These are phyloP conservation scores for Coffea humblotiana DNA, from an alignment of 305 asterid species.

Conservation along the genomic window DNA sequence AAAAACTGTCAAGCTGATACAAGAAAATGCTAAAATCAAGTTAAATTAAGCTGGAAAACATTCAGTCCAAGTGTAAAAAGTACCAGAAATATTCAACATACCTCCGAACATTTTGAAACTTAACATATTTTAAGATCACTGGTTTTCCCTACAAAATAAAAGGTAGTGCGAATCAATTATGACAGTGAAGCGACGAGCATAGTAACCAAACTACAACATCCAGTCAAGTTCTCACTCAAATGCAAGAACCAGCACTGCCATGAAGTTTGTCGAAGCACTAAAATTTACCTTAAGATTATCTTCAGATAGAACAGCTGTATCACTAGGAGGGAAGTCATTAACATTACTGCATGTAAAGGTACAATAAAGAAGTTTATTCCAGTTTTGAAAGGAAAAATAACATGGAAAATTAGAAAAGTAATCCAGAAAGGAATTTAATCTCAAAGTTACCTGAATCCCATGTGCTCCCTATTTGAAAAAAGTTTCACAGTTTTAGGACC, in stretches of 20 bases:
- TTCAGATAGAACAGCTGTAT: conserved; percentile 54
- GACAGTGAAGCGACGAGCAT: conserved; percentile 10
- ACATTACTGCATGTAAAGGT: conserved; percentile 59
- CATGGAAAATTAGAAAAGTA: background rate
- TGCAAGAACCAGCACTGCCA: conserved; percentile 16
- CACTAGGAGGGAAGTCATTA: conserved; percentile 90
- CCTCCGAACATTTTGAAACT: conserved; percentile 98
- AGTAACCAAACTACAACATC: conserved; percentile 15
- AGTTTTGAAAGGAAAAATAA: background rate
- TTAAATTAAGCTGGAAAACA: background rate
- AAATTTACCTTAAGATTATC: conserved; percentile 77
- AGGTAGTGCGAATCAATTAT: conserved; percentile 17
- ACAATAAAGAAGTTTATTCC: background rate
- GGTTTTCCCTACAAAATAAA: conserved; percentile 72
- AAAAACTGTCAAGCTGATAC: conserved; percentile 81
- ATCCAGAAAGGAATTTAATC: conserved; percentile 2
- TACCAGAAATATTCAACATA: conserved; percentile 29
- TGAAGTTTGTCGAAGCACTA: conserved; percentile 17
- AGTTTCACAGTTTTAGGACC: conserved; percentile 93
- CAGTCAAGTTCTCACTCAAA: background rate
- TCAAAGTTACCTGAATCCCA: conserved; percentile 84
- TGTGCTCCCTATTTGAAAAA: conserved; percentile 89
- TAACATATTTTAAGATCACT: conserved; percentile 73
- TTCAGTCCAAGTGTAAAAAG: conserved; percentile 8
- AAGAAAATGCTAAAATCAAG: conserved; percentile 17